These are phyloP conservation scores for Wickerhamomyces pijperi DNA, from an alignment of 805 yeast genomes.

Conservation along the genomic window DNA sequence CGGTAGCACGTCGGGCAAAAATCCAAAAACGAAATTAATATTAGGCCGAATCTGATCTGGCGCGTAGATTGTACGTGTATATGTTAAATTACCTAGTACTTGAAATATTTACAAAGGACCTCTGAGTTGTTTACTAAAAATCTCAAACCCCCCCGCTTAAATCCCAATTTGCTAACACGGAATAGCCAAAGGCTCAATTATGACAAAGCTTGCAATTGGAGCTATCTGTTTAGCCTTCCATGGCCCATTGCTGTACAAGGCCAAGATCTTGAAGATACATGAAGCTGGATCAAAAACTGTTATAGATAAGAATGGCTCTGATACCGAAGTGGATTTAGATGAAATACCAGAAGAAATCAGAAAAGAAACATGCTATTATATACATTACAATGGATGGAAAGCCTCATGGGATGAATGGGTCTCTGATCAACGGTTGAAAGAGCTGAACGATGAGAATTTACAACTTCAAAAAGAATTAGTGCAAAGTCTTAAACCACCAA, in stretches of 20 bases:
- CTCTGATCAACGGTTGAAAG: conserved; percentile 51
- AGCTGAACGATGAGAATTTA: conserved; percentile 57
- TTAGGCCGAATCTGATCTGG: too few species aligned
- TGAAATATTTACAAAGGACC: too few species aligned
- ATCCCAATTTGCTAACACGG: too few species aligned
- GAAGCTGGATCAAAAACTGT: conserved; percentile 37
- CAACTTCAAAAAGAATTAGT: conserved; percentile 51
- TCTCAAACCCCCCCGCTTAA: too few species aligned
- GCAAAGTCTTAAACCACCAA: conserved; percentile 24
- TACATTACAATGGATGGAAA: conserved; percentile 96
- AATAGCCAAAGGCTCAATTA: too few species aligned
- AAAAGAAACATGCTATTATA: conserved; percentile 38
- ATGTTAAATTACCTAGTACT: too few species aligned
- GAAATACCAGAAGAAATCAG: conserved; percentile 25
- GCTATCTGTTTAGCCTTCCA: conserved; percentile 67
- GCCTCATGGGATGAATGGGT: conserved; percentile 98
- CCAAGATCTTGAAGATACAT: conserved; percentile 60
- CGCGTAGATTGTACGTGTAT: too few species aligned
- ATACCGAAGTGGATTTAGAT: conserved; percentile 6
- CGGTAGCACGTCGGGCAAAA: too few species aligned
- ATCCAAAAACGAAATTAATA: too few species aligned
- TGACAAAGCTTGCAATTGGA: conserved; percentile 9
- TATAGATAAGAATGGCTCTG: conserved; percentile 28
- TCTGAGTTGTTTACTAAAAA: too few species aligned
- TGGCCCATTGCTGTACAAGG: conserved; percentile 85